Evolutionary conservation across 2,329 filamentous ascomycete genomes (phyloP), one percentile per base, ranked within the genome.

Genomic region (Pseudogymnoascus sp.): DNA sequence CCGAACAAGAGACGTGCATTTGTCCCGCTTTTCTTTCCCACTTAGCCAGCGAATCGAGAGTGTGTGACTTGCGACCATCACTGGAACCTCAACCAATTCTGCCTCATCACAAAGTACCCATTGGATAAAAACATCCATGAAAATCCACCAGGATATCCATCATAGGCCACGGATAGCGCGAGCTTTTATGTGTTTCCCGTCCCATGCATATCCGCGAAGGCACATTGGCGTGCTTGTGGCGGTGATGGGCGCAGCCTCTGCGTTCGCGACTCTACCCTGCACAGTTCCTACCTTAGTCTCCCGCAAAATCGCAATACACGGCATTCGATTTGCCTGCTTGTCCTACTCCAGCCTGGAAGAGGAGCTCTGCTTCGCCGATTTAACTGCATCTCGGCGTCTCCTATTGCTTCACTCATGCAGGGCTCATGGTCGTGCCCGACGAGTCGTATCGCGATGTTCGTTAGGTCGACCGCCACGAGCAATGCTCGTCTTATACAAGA

Each of bases 401-500:
- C 55, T 57, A 38, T 57, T 57, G 55, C 33, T 57, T 35, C 30
- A 18, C n/a, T 26, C 33, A 28, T 57, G 23, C 33, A 35, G 35
- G 33, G 19, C 30, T 23, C 30, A 57, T 57, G 19, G 55, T 38
- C 55, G 30, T 38, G 55, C 55, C 23, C 35, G 33, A 57, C 55
- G 55, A 57, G 30, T 57, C 55, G 55, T 38, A 57, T 35, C 35
- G 55, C 55, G 30, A 57, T 38, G 33, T 57, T 57, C 55, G 30
- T 57, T 35, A 37, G 33, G 19, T 35, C 37, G 55, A 37, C 10
- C 33, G 33, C 30, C 55, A 57, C 8, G 55, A 57, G 30, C 55
- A 57, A 37, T 28, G 37, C 55, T 38, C 33, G 55, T 28, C 33
- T 3, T 28, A 57, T 37, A 57, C 55, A 57, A 57, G 55, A 57